These are phyloP conservation scores for Clavariopsis aquatica DNA, from an alignment of 495 filamentous ascomycete species.

Conservation along the genomic window DNA sequence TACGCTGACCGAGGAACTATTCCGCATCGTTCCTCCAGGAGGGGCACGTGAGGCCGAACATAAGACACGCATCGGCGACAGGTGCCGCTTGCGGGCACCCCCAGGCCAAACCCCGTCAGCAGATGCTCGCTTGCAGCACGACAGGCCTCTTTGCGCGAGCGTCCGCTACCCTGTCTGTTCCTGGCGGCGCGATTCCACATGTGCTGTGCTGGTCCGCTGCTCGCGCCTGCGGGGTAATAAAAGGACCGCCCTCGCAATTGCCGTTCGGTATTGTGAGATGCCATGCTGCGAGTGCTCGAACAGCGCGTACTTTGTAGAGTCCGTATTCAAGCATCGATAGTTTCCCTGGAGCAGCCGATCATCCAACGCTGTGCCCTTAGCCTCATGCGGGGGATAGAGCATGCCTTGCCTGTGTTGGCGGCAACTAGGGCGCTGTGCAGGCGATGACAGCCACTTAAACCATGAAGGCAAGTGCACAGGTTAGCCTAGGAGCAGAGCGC, in stretches of 20 bases:
- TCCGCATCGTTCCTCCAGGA: background rate
- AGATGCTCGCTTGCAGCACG: background rate
- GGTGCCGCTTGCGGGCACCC: slow-evolving; percentile 2
- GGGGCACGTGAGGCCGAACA: slow-evolving; percentile 20
- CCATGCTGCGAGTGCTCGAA: background rate
- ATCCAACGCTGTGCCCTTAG: background rate
- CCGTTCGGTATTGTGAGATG: background rate
- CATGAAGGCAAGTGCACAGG: background rate
- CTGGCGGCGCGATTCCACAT: slow-evolving; percentile 5
- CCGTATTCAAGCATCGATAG: slow-evolving; percentile 4
- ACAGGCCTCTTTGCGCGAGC: background rate
- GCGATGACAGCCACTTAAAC: background rate
- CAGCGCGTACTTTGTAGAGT: no score
- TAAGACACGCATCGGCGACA: slow-evolving; percentile 28
- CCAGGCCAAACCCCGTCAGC: background rate
- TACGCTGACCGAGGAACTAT: slow-evolving; percentile 9
- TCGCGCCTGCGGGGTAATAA: slow-evolving; percentile 17
- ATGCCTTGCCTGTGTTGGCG: background rate
- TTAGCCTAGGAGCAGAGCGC: background rate
- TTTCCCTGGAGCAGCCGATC: background rate
- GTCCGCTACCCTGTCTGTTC: slow-evolving; percentile 9
- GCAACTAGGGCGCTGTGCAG: background rate
- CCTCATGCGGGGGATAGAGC: slow-evolving; percentile 14
- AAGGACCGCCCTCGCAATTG: background rate
- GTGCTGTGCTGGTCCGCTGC: background rate